phyloP scores from a whole-genome alignment of 441 rosid species.

The Rhodomyrtus psidioides region DNA sequence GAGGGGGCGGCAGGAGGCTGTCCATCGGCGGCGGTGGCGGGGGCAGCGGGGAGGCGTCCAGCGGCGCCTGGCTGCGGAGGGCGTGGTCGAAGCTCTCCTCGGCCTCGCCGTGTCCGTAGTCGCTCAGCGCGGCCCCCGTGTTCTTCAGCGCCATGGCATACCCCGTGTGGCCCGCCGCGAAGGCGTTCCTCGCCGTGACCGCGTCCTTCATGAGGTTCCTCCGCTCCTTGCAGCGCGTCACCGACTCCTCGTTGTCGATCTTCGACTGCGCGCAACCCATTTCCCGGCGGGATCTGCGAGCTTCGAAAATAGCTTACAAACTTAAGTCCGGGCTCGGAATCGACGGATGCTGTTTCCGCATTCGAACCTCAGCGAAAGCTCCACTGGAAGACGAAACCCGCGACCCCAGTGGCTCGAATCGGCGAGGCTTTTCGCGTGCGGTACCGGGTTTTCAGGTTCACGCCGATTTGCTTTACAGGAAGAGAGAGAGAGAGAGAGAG shows the following conservation, averaged over 20 bases:
- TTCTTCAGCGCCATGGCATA: conserved; percentile 48
- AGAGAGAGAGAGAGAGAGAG: background rate
- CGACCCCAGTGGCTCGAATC: background rate
- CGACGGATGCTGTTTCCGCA: background rate
- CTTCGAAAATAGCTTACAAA: background rate
- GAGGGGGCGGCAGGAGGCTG: conserved; percentile 49
- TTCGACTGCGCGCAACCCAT: conserved; percentile 69
- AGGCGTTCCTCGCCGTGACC: conserved; percentile 43
- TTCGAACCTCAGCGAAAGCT: background rate
- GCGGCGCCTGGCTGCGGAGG: conserved; percentile 6
- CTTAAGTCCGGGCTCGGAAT: background rate
- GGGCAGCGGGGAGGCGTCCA: background rate
- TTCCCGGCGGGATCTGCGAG: background rate
- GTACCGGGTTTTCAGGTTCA: background rate
- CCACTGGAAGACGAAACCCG: background rate
- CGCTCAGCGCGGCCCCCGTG: conserved; percentile 57
- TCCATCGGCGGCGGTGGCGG: conserved; percentile 35
- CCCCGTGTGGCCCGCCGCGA: conserved; percentile 53
- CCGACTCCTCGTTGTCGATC: conserved; percentile 58
- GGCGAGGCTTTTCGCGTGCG: background rate
- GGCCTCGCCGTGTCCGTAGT: conserved; percentile 53
- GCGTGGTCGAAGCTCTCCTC: conserved; percentile 20
- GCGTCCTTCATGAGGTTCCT: conserved; percentile 51
- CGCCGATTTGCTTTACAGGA: background rate
- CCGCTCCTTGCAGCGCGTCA: conserved; percentile 55